Percentiles rank a stretch among this genome's conserved stretches.
These are phyloP conservation scores for Schizophyllum amplum DNA, from an alignment of 1,284 basidiomycete genomes.

Conservation along the genomic window DNA sequence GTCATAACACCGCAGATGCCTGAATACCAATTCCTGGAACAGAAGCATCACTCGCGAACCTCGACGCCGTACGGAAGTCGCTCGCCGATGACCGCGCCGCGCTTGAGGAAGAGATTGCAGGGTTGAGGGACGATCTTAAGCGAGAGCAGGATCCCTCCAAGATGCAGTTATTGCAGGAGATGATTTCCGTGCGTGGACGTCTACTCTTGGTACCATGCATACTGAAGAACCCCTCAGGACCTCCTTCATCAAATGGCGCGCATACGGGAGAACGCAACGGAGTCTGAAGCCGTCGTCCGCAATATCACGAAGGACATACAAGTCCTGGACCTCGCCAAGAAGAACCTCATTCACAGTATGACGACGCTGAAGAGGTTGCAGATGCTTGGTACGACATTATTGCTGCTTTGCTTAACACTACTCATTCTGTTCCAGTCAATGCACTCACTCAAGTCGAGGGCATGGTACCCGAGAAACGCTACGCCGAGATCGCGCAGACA, in stretches of 20 bases:
- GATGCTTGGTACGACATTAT: constrained; percentile 71
- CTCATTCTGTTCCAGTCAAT: constrained; percentile 50
- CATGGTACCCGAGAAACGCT: constrained; percentile 69
- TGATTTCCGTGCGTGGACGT: constrained; percentile 67
- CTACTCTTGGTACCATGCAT: not conserved
- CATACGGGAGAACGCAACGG: constrained; percentile 91
- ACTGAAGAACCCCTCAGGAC: constrained; percentile 44
- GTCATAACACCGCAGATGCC: not conserved
- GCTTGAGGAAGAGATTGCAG: constrained; percentile 67
- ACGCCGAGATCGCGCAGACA: constrained; percentile 77
- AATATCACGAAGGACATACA: constrained; percentile 97
- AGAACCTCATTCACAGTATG: constrained; percentile 86
- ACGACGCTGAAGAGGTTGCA: constrained; percentile 86
- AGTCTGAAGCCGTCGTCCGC: constrained; percentile 92
- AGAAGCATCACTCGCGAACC: constrained; percentile 63
- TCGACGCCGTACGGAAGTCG: constrained; percentile 53
- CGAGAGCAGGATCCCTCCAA: constrained; percentile 74
- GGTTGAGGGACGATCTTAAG: constrained; percentile 58
- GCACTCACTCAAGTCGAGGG: constrained; percentile 77
- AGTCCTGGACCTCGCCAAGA: constrained; percentile 89
- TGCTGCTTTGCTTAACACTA: not conserved
- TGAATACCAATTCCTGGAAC: constrained; percentile 3
- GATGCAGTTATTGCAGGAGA: constrained; percentile 86
- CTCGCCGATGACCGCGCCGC: constrained; percentile 53
- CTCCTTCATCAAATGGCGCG: constrained; percentile 89